Conservation (phyloP, 345 rosid genomes). For the Hirschfeldia incana region DNA sequence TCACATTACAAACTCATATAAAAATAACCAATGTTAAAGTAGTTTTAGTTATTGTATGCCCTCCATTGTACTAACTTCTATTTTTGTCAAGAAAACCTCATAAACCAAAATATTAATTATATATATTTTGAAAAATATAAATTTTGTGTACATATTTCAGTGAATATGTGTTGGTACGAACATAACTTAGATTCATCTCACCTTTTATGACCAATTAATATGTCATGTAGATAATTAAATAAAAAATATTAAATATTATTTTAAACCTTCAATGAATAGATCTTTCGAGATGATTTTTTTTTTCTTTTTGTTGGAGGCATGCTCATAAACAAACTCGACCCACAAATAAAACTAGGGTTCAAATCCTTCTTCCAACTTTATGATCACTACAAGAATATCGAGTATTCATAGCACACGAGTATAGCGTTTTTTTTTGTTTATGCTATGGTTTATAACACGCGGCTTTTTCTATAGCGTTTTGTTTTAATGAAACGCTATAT, state of each 20-base stretch:
- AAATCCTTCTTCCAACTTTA: background rate
- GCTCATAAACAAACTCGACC: background rate
- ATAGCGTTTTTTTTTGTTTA: background rate
- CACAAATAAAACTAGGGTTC: background rate
- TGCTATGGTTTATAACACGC: background rate
- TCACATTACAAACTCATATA: too few relatives aligned
- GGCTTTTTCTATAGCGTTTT: background rate
- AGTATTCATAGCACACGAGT: background rate
- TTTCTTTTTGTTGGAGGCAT: background rate
- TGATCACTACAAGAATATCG: background rate
- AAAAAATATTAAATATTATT: background rate
- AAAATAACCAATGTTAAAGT: too few relatives aligned
- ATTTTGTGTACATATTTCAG: too few relatives aligned
- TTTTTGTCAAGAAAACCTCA: too few relatives aligned
- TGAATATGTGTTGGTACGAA: too few relatives aligned
- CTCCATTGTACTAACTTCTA: too few relatives aligned
- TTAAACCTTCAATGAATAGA: background rate
- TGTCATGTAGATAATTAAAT: too few relatives aligned
- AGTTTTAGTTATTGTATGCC: too few relatives aligned
- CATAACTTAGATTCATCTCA: too few relatives aligned
- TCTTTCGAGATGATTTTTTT: background rate
- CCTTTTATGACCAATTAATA: too few relatives aligned
- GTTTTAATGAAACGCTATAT: background rate
- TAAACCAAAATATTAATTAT: too few relatives aligned
- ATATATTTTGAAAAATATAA: too few relatives aligned